Evolutionary conservation across 345 rosid species (phyloP).

Genomic region (Schrenkiella parvula): DNA sequence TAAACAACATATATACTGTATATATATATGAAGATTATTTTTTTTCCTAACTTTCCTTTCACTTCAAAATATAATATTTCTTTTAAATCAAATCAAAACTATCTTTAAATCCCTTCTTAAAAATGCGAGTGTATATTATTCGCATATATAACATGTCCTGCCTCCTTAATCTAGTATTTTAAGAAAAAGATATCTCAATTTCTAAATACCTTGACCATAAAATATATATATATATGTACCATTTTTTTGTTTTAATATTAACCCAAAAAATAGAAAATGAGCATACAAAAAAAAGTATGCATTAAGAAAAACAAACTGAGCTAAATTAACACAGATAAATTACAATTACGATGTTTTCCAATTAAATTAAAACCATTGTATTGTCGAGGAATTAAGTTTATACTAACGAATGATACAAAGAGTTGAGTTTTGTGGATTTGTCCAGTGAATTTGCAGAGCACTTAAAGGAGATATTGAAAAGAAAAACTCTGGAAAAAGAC

Average conservation of each 20-base stretch:
- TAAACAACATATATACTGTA: background rate
- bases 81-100: no score
- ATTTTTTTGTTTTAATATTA: background rate
- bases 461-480: background rate
- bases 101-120: no score
- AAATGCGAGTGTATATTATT: no score
- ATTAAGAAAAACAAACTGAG: background rate
- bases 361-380: background rate
- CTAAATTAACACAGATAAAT: background rate
- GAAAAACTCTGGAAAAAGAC: background rate
- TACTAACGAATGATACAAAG: conserved; percentile 15
- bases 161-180: background rate
- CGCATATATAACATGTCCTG: background rate
- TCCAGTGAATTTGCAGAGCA: conserved; percentile 25
- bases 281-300: background rate
- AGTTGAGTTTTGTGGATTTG: conserved; percentile 17
- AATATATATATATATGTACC: background rate
- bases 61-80: background rate
- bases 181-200: background rate
- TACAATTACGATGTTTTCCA: background rate
- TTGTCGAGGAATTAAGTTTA: background rate
- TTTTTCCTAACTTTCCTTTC: background rate
- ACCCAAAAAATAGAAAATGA: background rate
- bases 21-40: background rate
- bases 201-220: background rate